Evolutionary conservation across 164 flowering plant genomes (phyloP).

Genomic region (Warburgia ugandensis): DNA sequence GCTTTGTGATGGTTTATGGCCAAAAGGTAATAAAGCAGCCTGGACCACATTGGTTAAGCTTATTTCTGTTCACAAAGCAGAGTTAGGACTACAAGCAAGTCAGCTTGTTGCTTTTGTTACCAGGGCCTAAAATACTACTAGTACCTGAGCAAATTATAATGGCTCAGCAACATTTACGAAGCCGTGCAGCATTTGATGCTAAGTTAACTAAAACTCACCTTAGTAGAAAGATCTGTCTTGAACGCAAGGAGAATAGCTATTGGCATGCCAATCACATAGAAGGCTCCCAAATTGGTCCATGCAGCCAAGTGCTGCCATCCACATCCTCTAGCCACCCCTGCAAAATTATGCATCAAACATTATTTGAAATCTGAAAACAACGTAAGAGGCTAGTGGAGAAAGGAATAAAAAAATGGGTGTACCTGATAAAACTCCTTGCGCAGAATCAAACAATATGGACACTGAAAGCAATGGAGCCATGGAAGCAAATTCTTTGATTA

Average conservation of each 20-base stretch:
- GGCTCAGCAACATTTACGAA: too few species aligned
- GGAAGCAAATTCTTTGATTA: conserved; percentile 39
- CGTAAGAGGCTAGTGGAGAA: too few species aligned
- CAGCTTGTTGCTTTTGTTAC: not conserved
- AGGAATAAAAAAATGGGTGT: too few species aligned
- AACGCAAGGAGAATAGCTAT: conserved; percentile 58
- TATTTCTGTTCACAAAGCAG: not conserved
- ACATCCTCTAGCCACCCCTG: conserved; percentile 90
- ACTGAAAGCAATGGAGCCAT: conserved; percentile 59
- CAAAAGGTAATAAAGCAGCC: not conserved
- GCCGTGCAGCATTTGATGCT: not conserved
- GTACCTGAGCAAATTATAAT: not conserved
- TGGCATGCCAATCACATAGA: conserved; percentile 68
- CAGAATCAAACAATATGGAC: conserved; percentile 55
- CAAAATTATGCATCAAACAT: not conserved
- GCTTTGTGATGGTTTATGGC: too few species aligned
- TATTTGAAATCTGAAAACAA: not conserved
- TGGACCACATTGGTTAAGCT: not conserved
- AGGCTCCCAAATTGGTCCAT: conserved; percentile 60
- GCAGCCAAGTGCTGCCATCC: conserved; percentile 88
- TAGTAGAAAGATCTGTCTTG: conserved; percentile 31
- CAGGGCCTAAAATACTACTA: not conserved
- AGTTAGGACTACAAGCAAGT: not conserved
- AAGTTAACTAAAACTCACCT: conserved; percentile 31
- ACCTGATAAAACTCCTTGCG: conserved; percentile 83